Base-by-base conservation (phyloP, 2,329 filamentous ascomycete species). In the Pestalotiopsis sp. region DNA sequence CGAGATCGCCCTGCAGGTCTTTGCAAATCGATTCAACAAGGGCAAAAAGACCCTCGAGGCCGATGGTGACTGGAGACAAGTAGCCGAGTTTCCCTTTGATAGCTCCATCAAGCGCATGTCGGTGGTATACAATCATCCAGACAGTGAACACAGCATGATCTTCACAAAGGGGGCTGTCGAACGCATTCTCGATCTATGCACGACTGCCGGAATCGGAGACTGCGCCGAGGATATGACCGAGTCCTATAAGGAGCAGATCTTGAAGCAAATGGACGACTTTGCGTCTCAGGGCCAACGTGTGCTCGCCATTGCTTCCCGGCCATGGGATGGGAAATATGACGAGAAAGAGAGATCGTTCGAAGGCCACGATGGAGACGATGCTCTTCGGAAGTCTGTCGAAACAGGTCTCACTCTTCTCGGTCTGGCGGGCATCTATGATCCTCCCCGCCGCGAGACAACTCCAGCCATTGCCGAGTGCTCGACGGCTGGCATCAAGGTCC, bases 371-470 rank as follows among this genome's bases (percentile, higher is more conserved):
- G 72, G 70, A 4, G 83, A 86, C 6, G 82, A 85, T 65, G 76
- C 79, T 56, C 76, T 86, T 2, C 92, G 94, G 5, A 81, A 83
- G 5, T 80, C 85, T 4, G 86, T 95, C 14, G 94, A 97, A 77
- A 82, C 83, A 45, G 84, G 88, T 38, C 87, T 97, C 40, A 87
- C 85, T 3, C 92, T 97, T 70, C 87, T 93, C 14, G 95, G 94
- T n/a, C 86, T 97, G 11, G 91, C 92, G 63, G 94, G 93, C 68
- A 91, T 97, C 71, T 95, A 96, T 77, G 94, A 97, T 73, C 94
- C 94, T 3, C 94, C 93, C 67, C 92, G 94, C 1, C 88, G 90
- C 2, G 94, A 97, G 81, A 94, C 94, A 0, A 92, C 91, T 25
- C 86, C 85, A 1, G 90, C 92, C 6, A 93, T 95, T 68, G 84